Evolutionary conservation across 768 basidiomycete genomes (phyloP).

Genomic region (Calocybe cyanea): DNA sequence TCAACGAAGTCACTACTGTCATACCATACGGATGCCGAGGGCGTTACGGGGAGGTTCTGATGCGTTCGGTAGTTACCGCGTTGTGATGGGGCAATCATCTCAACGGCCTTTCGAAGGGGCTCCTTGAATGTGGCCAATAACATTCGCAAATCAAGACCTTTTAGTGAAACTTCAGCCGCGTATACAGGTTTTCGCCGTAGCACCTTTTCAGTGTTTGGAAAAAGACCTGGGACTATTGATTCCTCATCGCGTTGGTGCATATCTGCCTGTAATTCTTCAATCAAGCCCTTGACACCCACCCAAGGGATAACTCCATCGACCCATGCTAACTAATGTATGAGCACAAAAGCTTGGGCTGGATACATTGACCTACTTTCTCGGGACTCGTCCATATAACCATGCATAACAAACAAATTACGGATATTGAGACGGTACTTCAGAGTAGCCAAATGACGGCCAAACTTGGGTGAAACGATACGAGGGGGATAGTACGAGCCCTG

Average conservation of each 20-base stretch:
- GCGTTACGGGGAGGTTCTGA: constrained; percentile 38
- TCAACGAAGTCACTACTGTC: constrained; percentile 83
- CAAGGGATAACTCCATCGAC: constrained; percentile 70
- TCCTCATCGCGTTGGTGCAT: constrained; percentile 92
- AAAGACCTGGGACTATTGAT: constrained; percentile 51
- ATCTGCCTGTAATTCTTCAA: constrained; percentile 81
- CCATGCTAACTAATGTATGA: constrained; percentile 51
- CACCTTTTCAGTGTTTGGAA: constrained; percentile 54
- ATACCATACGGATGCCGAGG: constrained; percentile 60
- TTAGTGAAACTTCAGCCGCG: constrained; percentile 79
- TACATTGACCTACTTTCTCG: constrained; percentile 45
- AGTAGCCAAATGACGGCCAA: constrained; percentile 84
- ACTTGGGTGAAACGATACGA: constrained; percentile 75
- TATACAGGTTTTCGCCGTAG: constrained; percentile 81
- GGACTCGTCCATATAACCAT: constrained; percentile 81
- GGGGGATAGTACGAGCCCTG: constrained; percentile 81
- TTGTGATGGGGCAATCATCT: constrained; percentile 42
- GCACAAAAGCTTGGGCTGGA: neutral
- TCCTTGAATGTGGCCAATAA: constrained; percentile 77
- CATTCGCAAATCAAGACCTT: constrained; percentile 71
- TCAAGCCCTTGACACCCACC: constrained; percentile 82
- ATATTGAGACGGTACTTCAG: constrained; percentile 85
- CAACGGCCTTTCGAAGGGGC: constrained; percentile 57
- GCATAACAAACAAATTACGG: constrained; percentile 77
- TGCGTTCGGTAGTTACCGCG: constrained; percentile 47